A percentile compares a stretch with the other conserved stretches of the same genome.
These are phyloP conservation scores for Paecilomyces sp. DNA, from an alignment of 2,329 filamentous ascomycete species.

Conservation along the genomic window DNA sequence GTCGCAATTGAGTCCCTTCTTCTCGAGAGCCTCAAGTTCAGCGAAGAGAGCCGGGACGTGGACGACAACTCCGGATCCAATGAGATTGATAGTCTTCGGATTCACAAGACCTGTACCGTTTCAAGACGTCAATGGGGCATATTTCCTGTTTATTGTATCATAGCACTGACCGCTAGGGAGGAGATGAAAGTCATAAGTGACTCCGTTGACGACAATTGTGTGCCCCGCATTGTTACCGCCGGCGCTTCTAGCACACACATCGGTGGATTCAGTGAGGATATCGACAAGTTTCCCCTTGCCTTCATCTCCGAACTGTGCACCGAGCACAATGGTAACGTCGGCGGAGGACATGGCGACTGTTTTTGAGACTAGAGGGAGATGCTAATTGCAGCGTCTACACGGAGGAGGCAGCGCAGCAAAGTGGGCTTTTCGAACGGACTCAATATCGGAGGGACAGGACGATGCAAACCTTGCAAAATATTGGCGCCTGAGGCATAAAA, in stretches of 20 bases:
- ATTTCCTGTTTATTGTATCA: background rate
- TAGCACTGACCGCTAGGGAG: conserved; percentile 21
- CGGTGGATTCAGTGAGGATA: conserved; percentile 37
- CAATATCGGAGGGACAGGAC: background rate
- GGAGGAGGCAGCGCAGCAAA: background rate
- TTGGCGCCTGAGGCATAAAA: background rate
- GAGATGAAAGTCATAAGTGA: conserved; percentile 45
- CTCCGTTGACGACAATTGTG: conserved; percentile 40
- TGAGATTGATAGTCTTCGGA: conserved; percentile 39
- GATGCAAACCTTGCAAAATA: background rate
- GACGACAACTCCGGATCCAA: conserved; percentile 41
- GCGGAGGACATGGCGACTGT: background rate
- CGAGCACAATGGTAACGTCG: conserved; percentile 39
- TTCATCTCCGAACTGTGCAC: conserved; percentile 44
- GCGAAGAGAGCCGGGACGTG: conserved; percentile 44
- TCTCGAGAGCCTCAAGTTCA: conserved; percentile 35
- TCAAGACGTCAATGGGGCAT: background rate
- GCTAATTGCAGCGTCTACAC: background rate
- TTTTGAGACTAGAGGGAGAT: background rate
- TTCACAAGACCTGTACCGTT: conserved; percentile 35
- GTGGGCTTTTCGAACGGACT: background rate
- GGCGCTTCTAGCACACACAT: conserved; percentile 39
- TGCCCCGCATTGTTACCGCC: conserved; percentile 41
- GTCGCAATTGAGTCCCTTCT: conserved; percentile 36
- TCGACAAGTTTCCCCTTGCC: conserved; percentile 45